Percentiles rank a stretch among this genome's conserved stretches.
phyloP scores from a whole-genome alignment of 1,284 basidiomycete genomes.

The Termitomyces sp. region DNA sequence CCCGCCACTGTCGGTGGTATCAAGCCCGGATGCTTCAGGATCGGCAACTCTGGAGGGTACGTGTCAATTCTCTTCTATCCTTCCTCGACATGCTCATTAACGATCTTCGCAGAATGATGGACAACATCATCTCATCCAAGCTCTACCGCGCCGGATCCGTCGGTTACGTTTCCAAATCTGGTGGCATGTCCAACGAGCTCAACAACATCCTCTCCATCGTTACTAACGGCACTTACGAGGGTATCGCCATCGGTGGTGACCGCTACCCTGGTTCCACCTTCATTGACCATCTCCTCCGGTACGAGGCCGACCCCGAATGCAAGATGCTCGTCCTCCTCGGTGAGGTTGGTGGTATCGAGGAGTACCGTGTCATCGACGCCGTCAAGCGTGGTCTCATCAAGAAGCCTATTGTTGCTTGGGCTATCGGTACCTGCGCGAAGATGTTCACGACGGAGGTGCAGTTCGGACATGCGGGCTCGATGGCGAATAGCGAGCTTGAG shows the following conservation, averaged over 20 bases:
- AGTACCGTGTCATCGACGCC: constrained; percentile 98
- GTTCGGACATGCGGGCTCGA: constrained; percentile 97
- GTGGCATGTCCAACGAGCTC: constrained; percentile 99
- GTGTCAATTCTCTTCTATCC: constrained; percentile 19
- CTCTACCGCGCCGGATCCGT: constrained; percentile 97
- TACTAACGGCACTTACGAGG: constrained; percentile 99
- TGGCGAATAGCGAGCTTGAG: constrained; percentile 97
- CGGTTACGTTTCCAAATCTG: constrained; percentile 99
- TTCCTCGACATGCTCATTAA: not conserved
- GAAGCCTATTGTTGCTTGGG: constrained; percentile 99
- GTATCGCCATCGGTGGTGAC: constrained; percentile 99
- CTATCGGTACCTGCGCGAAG: constrained; percentile 99
- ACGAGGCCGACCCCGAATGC: constrained; percentile 96
- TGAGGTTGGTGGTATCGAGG: constrained; percentile 98
- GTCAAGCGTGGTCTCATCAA: constrained; percentile 93
- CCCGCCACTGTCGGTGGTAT: constrained; percentile 99
- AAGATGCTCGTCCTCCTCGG: constrained; percentile 98
- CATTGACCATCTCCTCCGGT: constrained; percentile 97
- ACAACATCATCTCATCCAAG: constrained; percentile 99
- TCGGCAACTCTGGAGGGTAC: constrained; percentile 96
- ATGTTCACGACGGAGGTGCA: constrained; percentile 99
- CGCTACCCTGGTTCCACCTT: constrained; percentile 98
- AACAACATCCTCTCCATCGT: constrained; percentile 99
- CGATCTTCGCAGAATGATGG: constrained; percentile 80
- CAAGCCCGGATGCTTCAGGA: constrained; percentile 99